Conservation (phyloP, 2,329 filamentous ascomycete species). For the Cryoendolithus antarcticus region DNA sequence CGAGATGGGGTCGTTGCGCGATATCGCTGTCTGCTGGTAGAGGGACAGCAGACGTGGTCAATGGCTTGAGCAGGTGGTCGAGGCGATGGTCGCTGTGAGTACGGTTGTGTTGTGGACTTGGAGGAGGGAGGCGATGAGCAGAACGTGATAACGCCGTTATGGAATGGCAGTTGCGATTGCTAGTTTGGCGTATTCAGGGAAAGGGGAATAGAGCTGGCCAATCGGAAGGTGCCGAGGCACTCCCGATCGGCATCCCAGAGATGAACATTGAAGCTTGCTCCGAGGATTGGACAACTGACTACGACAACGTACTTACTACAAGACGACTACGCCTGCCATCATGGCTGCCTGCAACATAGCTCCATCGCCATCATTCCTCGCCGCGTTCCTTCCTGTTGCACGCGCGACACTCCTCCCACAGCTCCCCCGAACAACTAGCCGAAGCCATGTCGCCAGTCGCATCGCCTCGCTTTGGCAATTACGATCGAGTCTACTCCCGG, state of each 20-base stretch:
- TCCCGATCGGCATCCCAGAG: no score
- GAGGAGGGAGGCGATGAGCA: slow-evolving; percentile 3
- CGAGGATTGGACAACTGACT: neutral
- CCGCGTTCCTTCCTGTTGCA: slow-evolving; percentile 42
- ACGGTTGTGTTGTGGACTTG: slow-evolving; percentile 4
- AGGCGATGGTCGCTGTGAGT: slow-evolving; percentile 2
- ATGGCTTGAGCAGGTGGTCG: neutral
- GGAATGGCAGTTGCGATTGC: neutral
- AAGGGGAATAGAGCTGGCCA: no score
- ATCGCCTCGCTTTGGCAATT: slow-evolving; percentile 33
- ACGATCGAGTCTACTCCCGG: slow-evolving; percentile 40
- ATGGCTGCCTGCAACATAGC: slow-evolving; percentile 28
- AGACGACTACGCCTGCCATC: slow-evolving; percentile 5
- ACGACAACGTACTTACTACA: neutral
- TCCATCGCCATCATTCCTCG: slow-evolving; percentile 29
- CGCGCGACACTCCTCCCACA: slow-evolving; percentile 28
- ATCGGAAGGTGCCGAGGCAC: no score
- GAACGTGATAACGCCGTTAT: slow-evolving; percentile 3
- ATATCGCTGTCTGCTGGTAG: slow-evolving; percentile 3
- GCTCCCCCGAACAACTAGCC: slow-evolving; percentile 7
- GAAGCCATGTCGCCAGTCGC: slow-evolving; percentile 32
- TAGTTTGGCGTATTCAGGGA: no score
- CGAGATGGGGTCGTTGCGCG: slow-evolving; percentile 2
- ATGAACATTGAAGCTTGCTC: no score
- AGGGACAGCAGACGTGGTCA: slow-evolving; percentile 2